Percentiles rank a stretch among this genome's conserved stretches.
phyloP scores from a whole-genome alignment of 2,329 filamentous ascomycete genomes.

The Trichophyton rubrum region DNA sequence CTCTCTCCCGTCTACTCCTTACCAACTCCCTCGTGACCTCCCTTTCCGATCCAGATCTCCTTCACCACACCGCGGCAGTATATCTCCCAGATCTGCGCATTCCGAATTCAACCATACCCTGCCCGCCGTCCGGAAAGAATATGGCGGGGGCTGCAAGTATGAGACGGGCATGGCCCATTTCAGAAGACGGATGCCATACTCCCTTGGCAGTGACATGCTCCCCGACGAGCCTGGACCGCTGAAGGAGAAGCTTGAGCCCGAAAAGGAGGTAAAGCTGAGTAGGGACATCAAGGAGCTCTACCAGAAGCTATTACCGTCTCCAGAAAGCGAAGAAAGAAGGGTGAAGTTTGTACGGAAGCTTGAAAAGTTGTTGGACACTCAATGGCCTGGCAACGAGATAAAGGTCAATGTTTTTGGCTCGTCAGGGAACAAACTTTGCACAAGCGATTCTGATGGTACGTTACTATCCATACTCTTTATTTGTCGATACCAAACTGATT shows the following conservation, averaged over 20 bases:
- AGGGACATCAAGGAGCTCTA: constrained; percentile 79
- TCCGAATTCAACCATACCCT: constrained; percentile 72
- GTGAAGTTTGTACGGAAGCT: constrained; percentile 71
- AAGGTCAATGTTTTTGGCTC: constrained; percentile 94
- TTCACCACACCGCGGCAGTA: constrained; percentile 64
- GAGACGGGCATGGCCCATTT: constrained; percentile 75
- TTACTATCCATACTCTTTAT: neutral
- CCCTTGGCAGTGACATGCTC: constrained; percentile 65
- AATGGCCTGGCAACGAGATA: constrained; percentile 87
- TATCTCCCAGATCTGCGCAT: constrained; percentile 80
- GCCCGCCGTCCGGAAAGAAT: constrained; percentile 54
- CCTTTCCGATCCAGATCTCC: constrained; percentile 62
- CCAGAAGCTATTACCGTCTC: constrained; percentile 67
- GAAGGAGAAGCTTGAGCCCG: constrained; percentile 57
- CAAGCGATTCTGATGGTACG: constrained; percentile 88
- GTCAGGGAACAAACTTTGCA: constrained; percentile 87
- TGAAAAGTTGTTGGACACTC: constrained; percentile 71
- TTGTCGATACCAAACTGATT: neutral
- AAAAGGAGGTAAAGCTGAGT: constrained; percentile 63
- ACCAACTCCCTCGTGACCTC: constrained; percentile 74
- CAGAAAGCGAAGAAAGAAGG: constrained; percentile 63
- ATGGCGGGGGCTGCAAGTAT: constrained; percentile 63
- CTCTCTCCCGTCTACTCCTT: constrained; percentile 86
- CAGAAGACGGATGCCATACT: constrained; percentile 82
- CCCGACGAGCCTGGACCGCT: constrained; percentile 55